Percentiles rank a stretch among this genome's conserved stretches.
phyloP scores from a whole-genome alignment of 441 rosid genomes.

The Croton setiger region DNA sequence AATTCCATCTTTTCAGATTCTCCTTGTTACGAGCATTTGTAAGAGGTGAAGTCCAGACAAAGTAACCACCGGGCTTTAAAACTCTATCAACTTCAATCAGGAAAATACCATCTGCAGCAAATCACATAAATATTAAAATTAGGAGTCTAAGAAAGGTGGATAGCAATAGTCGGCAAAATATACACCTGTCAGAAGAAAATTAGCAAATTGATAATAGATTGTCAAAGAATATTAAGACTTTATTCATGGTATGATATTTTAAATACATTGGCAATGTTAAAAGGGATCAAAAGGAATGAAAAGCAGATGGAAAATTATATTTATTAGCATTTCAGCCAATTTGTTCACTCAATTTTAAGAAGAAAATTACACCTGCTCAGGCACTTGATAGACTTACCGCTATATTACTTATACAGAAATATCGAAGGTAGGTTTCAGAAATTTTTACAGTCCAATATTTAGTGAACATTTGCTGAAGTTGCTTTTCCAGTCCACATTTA shows the following conservation, averaged over 20 bases:
- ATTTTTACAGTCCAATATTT: not conserved
- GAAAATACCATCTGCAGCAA: conserved; percentile 63
- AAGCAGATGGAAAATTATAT: not conserved
- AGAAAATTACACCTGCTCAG: not conserved
- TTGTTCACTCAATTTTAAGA: not conserved
- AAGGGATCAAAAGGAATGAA: not conserved
- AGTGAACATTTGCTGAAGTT: not conserved
- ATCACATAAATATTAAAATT: conserved; percentile 5
- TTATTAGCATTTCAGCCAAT: not conserved
- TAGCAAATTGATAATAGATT: not conserved
- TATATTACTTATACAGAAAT: not conserved
- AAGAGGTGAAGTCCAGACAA: conserved; percentile 92
- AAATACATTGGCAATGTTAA: not conserved
- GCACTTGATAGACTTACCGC: not conserved
- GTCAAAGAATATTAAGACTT: not conserved
- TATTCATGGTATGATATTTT: not conserved
- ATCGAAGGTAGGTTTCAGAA: not conserved
- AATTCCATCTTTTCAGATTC: conserved; percentile 66
- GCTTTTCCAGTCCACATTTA: not conserved
- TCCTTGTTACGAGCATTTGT: conserved; percentile 67
- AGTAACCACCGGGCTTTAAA: conserved; percentile 85
- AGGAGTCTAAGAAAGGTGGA: no score
- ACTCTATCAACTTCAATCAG: conserved; percentile 82
- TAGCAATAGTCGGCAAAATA: not conserved
- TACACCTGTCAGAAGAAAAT: not conserved